These are phyloP conservation scores for Candida corydali DNA, from an alignment of 805 yeast genomes.

Conservation along the genomic window DNA sequence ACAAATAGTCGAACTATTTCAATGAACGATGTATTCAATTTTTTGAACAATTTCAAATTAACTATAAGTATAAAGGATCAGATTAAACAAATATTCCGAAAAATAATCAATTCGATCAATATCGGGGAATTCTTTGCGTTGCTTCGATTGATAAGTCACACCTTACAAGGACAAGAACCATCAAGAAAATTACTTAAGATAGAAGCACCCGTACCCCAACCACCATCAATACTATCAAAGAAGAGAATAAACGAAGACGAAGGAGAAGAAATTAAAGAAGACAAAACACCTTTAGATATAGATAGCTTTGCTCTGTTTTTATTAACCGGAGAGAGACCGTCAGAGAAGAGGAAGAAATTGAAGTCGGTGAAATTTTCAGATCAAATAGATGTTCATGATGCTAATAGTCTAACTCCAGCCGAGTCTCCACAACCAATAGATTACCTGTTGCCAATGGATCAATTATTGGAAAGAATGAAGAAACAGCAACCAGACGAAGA, in stretches of 20 bases:
- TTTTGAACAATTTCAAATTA: conserved; percentile 73
- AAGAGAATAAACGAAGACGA: conserved; percentile 49
- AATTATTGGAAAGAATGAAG: conserved; percentile 46
- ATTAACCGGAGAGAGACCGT: conserved; percentile 74
- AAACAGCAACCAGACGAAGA: conserved; percentile 43
- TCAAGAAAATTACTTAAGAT: conserved; percentile 47
- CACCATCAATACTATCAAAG: conserved; percentile 69
- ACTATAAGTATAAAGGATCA: conserved; percentile 46
- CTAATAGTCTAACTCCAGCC: conserved; percentile 16
- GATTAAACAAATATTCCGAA: conserved; percentile 48
- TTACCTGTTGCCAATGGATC: conserved; percentile 73
- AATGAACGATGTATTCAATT: conserved; percentile 72
- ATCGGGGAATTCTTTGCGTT: conserved; percentile 91
- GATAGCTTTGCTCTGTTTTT: conserved; percentile 83
- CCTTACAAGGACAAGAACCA: conserved; percentile 53
- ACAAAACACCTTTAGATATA: conserved; percentile 55
- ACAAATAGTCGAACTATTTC: conserved; percentile 64
- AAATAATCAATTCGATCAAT: conserved; percentile 56
- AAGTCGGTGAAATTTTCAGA: conserved; percentile 75
- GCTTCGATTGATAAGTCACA: conserved; percentile 73
- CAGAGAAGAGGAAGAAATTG: conserved; percentile 34
- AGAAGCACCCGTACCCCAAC: conserved; percentile 69
- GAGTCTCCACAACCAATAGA: conserved; percentile 41
- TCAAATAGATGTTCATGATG: conserved; percentile 44
- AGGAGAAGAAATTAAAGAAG: conserved; percentile 19